These are phyloP conservation scores for Trifolium repens DNA, from an alignment of 306 rosid genomes.

Conservation along the genomic window DNA sequence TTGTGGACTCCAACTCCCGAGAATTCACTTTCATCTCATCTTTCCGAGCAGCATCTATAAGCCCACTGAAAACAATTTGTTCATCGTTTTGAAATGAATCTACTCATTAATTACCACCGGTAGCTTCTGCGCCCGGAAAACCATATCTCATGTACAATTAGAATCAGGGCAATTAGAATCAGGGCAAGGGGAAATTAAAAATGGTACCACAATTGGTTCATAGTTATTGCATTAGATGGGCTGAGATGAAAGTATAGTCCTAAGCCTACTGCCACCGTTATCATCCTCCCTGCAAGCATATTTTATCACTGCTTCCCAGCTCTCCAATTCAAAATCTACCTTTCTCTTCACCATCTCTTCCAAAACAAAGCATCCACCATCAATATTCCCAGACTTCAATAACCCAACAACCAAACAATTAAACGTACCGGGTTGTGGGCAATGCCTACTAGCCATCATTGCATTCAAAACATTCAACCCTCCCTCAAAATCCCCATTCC, in stretches of 20 bases:
- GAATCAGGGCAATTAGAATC: no score
- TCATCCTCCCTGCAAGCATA: slow-evolving; percentile 57
- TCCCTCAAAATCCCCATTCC: slow-evolving; percentile 59
- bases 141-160: no score
- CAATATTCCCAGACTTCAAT: slow-evolving; percentile 60
- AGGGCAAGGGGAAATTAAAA: no score
- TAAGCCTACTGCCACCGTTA: slow-evolving; percentile 43
- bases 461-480: slow-evolving; percentile 70
- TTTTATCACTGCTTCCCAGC: slow-evolving; percentile 66
- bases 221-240: slow-evolving; percentile 19
- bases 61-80: no score
- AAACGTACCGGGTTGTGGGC: slow-evolving; percentile 73
- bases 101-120: no score
- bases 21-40: no score
- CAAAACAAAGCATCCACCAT: slow-evolving; percentile 72
- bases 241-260: slow-evolving; percentile 56
- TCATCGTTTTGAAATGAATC: no score
- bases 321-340: slow-evolving; percentile 48
- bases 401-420: slow-evolving; percentile 64
- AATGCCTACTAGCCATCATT: slow-evolving; percentile 72
- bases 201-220: no score
- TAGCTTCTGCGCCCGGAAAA: no score
- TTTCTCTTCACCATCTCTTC: slow-evolving; percentile 84
- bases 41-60: no score
- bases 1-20: no score